Base-by-base conservation (phyloP, 108 stramenopile genomes). In the Cyclotella kingstonii region DNA sequence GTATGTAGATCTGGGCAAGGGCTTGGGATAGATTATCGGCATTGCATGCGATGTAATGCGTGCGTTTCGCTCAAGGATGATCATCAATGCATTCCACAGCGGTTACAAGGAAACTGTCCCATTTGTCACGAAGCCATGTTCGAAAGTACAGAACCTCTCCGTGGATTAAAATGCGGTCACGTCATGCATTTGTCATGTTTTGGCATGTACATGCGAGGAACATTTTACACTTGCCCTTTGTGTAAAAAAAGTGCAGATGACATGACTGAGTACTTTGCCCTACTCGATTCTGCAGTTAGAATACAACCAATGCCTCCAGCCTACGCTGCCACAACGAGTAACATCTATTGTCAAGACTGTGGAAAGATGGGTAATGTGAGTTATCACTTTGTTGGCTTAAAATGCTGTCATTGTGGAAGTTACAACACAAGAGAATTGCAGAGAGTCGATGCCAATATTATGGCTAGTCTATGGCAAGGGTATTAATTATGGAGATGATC, bases 41-140 rank as follows among this genome's bases (percentile, higher is more conserved):
- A 98, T 64, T 98, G 97, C 79, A 96, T 98, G 97, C 84, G 87
- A 9, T 98, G 97, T 79, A 98, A 98, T 81, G 94, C 95, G 8
- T 98, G 97, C 63, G 91, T 98, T 14, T 82, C 88, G 3, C 43
- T 93, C 28, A 66, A 35, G 6, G 93, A 95, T 62, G 79, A 80
- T 5, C 92, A 95, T 61, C 83, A 81, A 5, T 98, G 97, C 73
- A 90, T 95, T 63, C 89, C 87, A n/a, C 94, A 95, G 70, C 73
- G 81, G 49, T 71, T 96, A 19, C 93, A 96, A 73, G 91, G 90
- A 9, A 78, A 89, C 67, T 98, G 97, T 50, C 92, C 95, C 6
- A 93, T 98, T 57, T 96, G 97, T 78, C 79, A 81, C 61, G 93
- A 90, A 23, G 78, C 69, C 44, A 71, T 96, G 63, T 96, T 96